A percentile compares a stretch with the other conserved stretches of the same genome.
These are phyloP conservation scores for Fusarium euwallaceae DNA, from an alignment of 2,329 filamentous ascomycete genomes.

Conservation along the genomic window DNA sequence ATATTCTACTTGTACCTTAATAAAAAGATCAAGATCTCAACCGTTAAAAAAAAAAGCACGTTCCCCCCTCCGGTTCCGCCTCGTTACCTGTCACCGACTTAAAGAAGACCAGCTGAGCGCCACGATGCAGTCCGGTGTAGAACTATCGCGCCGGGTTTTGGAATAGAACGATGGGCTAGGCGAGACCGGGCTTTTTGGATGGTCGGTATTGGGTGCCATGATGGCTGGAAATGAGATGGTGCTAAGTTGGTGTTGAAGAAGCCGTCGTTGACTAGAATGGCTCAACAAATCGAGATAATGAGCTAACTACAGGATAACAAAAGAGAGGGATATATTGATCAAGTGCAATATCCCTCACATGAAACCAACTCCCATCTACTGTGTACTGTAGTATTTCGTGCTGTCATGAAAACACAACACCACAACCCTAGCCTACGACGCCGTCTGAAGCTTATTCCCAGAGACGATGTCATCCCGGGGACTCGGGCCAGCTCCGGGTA, in stretches of 20 bases:
- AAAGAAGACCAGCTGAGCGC: neutral
- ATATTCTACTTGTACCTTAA: neutral
- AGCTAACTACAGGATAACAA: neutral
- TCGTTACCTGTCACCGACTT: slow-evolving; percentile 1
- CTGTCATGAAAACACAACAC: neutral
- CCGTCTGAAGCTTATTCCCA: neutral
- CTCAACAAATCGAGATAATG: neutral
- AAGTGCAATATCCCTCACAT: neutral
- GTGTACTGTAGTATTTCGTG: neutral
- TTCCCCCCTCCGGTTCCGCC: neutral
- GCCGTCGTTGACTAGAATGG: neutral
- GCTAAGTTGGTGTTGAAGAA: neutral
- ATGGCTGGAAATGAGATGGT: neutral
- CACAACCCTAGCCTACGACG: neutral
- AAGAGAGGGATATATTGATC: neutral
- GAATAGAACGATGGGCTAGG: neutral
- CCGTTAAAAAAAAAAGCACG: neutral
- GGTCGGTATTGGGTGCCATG: neutral
- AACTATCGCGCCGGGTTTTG: slow-evolving; percentile 2
- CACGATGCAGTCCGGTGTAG: neutral
- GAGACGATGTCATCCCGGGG: neutral
- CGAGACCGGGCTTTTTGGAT: neutral
- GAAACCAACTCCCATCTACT: neutral
- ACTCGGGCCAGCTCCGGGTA: neutral
- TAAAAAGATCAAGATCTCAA: neutral